Percentiles rank a stretch among this genome's conserved stretches.
Conservation (phyloP, 495 filamentous ascomycete species). For the Pyronema domesticum region DNA sequence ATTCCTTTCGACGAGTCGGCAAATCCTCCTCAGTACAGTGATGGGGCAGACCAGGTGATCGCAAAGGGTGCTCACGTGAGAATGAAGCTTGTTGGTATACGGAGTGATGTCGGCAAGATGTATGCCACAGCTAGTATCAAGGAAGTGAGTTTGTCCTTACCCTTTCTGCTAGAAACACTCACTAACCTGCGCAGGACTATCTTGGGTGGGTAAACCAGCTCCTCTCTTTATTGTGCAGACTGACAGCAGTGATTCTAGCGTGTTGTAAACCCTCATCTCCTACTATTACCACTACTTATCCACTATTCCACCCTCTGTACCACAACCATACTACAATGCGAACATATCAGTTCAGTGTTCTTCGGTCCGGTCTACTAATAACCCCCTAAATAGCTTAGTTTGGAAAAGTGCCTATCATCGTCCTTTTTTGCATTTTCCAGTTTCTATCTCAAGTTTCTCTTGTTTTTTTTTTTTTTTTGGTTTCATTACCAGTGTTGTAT, state of each 20-base stretch:
- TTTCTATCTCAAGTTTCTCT: not conserved
- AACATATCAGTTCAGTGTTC: not conserved
- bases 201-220: slow-evolving; percentile 14
- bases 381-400: not conserved
- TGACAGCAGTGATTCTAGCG: not conserved
- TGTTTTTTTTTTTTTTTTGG: not conserved
- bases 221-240: not conserved
- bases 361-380: not conserved
- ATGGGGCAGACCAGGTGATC: slow-evolving; percentile 81
- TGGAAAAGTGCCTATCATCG: not conserved
- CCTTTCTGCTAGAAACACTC: not conserved
- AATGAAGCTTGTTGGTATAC: slow-evolving; percentile 78
- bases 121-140: slow-evolving; percentile 95
- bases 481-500: not conserved
- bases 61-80: slow-evolving; percentile 85
- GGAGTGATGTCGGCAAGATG: slow-evolving; percentile 81
- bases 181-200: slow-evolving; percentile 19
- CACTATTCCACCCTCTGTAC: not conserved
- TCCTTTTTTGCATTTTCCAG: not conserved
- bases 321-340: not conserved
- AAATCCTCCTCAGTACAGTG: slow-evolving; percentile 64
- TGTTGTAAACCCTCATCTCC: not conserved
- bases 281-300: not conserved
- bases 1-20: slow-evolving; percentile 87
- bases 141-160: slow-evolving; percentile 34